Conservation (phyloP, 2,329 filamentous ascomycete genomes). For the Colletotrichum agaves region DNA sequence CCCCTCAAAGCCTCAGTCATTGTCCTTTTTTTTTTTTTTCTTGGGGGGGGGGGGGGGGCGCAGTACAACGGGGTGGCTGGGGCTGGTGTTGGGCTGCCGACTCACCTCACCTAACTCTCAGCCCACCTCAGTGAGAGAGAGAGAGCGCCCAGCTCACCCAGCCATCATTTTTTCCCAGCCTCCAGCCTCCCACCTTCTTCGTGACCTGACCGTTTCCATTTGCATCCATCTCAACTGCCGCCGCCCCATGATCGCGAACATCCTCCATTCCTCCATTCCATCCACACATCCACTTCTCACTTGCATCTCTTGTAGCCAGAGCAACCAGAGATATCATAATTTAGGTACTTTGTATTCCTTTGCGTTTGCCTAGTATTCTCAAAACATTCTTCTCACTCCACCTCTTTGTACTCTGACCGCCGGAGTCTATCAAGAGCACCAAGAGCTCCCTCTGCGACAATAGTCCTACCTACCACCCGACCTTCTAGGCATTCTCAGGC, state of each 20-base stretch:
- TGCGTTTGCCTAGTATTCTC: conserved; percentile 15
- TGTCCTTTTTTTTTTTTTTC: not conserved
- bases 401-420: conserved; percentile 17
- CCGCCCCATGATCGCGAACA: conserved; percentile 33
- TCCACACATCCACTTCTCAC: conserved; percentile 37
- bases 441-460: no score
- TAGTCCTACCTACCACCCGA: not conserved
- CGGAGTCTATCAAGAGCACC: conserved; percentile 6
- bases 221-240: conserved; percentile 32
- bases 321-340: conserved; percentile 31
- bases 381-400: not conserved
- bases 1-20: conserved; percentile 24
- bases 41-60: no score
- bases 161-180: conserved; percentile 34
- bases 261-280: conserved; percentile 31
- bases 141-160: conserved; percentile 3
- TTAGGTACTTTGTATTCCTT: not conserved
- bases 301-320: conserved; percentile 36
- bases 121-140: no score
- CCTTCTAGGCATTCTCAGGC: conserved; percentile 4
- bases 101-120: not conserved
- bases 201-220: conserved; percentile 27
- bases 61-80: conserved; percentile 32
- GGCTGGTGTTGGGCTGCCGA: conserved; percentile 30
- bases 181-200: conserved; percentile 35